Evolutionary conservation across 2,329 filamentous ascomycete genomes (phyloP).

Genomic region (Colletotrichum sp.): DNA sequence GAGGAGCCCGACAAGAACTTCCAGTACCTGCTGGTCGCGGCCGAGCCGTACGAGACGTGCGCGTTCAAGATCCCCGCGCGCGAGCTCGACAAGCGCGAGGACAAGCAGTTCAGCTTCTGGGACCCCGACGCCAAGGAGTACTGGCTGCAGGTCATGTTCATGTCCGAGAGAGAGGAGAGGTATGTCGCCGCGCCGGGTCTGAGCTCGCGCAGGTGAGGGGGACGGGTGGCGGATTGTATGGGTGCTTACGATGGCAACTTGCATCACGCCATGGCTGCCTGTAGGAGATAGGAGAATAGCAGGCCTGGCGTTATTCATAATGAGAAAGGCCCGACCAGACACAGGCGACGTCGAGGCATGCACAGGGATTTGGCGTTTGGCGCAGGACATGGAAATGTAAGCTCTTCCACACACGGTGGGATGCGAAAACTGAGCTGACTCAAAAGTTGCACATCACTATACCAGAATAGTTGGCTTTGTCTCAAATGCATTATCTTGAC

Average conservation of each 20-base stretch:
- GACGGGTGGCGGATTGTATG: background rate
- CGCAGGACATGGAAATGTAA: constrained; percentile 2
- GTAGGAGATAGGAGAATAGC: background rate
- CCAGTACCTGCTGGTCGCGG: constrained; percentile 93
- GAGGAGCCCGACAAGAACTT: constrained; percentile 94
- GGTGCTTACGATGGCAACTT: background rate
- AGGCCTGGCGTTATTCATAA: background rate
- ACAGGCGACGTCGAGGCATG: background rate
- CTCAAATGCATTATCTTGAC: constrained; percentile 11
- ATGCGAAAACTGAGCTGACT: background rate
- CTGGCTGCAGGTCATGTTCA: constrained; percentile 97
- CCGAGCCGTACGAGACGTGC: constrained; percentile 97
- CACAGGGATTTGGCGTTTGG: constrained; percentile 3
- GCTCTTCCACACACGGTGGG: background rate
- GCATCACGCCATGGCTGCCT: background rate
- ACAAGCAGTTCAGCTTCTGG: constrained; percentile 92
- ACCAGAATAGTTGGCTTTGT: background rate
- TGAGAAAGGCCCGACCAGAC: background rate
- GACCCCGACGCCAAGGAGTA: constrained; percentile 96
- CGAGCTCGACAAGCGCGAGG: constrained; percentile 89
- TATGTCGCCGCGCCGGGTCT: constrained; percentile 72
- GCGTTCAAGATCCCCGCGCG: constrained; percentile 94
- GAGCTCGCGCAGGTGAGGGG: constrained; percentile 49
- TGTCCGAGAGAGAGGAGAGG: constrained; percentile 95
- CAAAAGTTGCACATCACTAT: background rate